phyloP scores from a whole-genome alignment of 2,329 filamentous ascomycete species.

The Scopulariopsis brevicaulis region DNA sequence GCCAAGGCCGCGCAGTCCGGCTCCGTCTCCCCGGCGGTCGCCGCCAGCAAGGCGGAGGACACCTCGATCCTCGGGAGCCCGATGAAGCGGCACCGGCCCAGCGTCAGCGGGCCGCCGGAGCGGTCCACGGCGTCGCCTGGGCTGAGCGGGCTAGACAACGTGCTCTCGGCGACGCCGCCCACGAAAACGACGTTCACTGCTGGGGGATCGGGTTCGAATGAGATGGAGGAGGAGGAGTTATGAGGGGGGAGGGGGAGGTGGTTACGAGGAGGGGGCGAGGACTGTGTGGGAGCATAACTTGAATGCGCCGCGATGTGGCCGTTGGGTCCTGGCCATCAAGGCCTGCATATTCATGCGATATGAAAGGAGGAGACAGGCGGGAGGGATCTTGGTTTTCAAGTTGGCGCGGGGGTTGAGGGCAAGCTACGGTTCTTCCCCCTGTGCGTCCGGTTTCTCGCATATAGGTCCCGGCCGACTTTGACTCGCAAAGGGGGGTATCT shows the following conservation, averaged over 20 bases:
- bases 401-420: no score
- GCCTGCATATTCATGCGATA: no score
- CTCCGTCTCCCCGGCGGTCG: conserved; percentile 4
- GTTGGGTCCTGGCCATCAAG: no score
- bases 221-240: conserved; percentile 2
- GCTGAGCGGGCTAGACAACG: not conserved
- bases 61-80: conserved; percentile 47
- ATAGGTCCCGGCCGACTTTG: no score
- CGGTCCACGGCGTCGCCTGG: not conserved
- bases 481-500: no score
- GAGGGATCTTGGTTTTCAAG: no score
- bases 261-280: not conserved
- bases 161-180: not conserved
- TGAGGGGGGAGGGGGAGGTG: not conserved
- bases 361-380: no score
- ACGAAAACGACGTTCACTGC: not conserved
- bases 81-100: conserved; percentile 64
- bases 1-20: conserved; percentile 27
- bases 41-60: conserved; percentile 7
- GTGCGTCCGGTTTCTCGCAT: no score
- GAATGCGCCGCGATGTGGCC: no score
- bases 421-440: no score
- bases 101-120: conserved; percentile 14
- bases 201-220: not conserved
- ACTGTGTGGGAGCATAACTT: not conserved